Conservation (phyloP, 176 grass and related monocot genomes). For the Eremochloa ophiuroides region DNA sequence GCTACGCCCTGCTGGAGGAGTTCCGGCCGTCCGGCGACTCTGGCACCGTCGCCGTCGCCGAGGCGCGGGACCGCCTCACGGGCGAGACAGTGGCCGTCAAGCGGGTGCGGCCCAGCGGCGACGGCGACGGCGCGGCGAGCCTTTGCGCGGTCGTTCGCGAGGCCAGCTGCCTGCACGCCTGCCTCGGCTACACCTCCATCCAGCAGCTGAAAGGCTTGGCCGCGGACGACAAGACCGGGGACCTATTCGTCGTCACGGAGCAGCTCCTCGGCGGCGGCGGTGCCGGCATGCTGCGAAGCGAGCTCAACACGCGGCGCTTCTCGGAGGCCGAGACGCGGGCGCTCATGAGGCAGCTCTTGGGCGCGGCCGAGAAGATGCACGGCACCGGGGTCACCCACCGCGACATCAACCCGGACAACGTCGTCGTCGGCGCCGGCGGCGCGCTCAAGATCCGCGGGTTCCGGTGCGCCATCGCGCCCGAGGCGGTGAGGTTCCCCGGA, state of each 20-base stretch:
- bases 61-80: no score
- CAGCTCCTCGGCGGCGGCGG: not conserved
- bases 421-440: not conserved
- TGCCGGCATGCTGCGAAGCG: not conserved
- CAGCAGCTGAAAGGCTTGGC: not conserved
- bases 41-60: no score
- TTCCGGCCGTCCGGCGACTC: no score
- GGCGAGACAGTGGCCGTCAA: no score
- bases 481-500: not conserved
- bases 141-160: not conserved
- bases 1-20: no score
- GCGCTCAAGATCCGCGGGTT: conserved; percentile 38
- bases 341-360: not conserved
- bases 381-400: conserved; percentile 13
- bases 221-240: not conserved
- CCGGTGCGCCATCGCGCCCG: not conserved
- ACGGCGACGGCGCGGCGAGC: not conserved
- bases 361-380: not conserved
- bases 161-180: not conserved
- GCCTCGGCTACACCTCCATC: not conserved
- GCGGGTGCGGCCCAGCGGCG: no score
- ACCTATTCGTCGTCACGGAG: not conserved
- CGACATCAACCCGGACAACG: conserved; percentile 30
- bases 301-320: not conserved
- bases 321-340: not conserved